Evolutionary conservation across 148 eudicot species (phyloP), one percentile per base, ranked within the genome.

Genomic region (Bassia scoparia): DNA sequence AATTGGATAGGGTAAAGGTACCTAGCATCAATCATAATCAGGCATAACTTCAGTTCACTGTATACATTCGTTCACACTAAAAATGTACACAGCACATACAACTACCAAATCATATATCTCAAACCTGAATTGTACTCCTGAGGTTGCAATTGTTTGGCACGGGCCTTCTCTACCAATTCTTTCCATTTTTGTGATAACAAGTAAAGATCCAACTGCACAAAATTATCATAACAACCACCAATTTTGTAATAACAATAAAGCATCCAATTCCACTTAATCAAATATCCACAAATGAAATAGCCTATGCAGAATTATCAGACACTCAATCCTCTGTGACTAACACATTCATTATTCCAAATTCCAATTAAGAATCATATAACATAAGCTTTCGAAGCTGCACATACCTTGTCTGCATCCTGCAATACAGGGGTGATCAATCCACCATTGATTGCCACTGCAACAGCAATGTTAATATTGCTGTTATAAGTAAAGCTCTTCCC

Each of bases 361-460:
- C n/a, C 0, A 41, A n/a, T 0, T 66, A 27, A 29, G 30, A 26
- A 67, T 46, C 35, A 15, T 26, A 13, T 7, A 67, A 53, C 27
- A 69, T 31, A 69, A 37, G 14, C 24, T 26, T 13, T 30, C 2
- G 74, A 33, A 13, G 70, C 48, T 35, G 15, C 11, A 67, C 63
- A 67, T 81, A 93, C 98, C 97, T 93, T 93, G 52, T 93, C 97
- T 43, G 98, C 98, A 83, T 90, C 95, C 79, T 89, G 98, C 53
- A 93, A 88, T 81, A 90, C 98, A 61, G 98, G 98, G 18, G 98
- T 93, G 83, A 93, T 93, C 86, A 93, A 83, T 17, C 98, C 98
- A 37, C 90, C 98, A 80, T 90, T 87, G 43, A 93, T 90, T 3
- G 98, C 92, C 85, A 93, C 98, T 41, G 98, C 98, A 60, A 89